These are phyloP conservation scores for Diplodia mutila DNA, from an alignment of 2,329 filamentous ascomycete genomes.

Conservation along the genomic window DNA sequence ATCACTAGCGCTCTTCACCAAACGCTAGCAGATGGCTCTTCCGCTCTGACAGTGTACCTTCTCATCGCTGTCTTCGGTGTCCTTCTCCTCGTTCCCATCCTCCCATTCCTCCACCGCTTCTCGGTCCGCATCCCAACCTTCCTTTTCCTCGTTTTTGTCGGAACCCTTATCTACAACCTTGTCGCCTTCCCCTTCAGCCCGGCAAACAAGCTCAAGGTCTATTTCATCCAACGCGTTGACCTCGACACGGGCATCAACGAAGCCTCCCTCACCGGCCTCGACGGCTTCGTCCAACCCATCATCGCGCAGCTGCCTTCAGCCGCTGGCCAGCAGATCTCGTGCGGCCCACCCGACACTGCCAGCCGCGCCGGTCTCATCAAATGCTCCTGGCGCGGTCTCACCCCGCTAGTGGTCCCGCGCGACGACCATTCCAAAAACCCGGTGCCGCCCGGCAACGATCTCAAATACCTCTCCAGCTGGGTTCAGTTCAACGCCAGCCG, in stretches of 20 bases:
- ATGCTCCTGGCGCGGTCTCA: constrained; percentile 73
- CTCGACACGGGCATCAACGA: constrained; percentile 70
- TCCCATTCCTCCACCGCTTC: constrained; percentile 85
- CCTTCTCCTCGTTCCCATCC: constrained; percentile 73
- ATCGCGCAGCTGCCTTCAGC: constrained; percentile 73
- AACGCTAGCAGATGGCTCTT: constrained; percentile 82
- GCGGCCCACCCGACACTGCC: constrained; percentile 44
- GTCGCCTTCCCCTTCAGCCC: constrained; percentile 85
- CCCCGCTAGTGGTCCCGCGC: constrained; percentile 64
- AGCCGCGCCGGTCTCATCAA: constrained; percentile 58
- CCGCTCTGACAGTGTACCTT: constrained; percentile 72
- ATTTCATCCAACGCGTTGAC: constrained; percentile 81
- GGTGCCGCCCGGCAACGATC: constrained; percentile 49
- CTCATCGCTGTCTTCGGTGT: constrained; percentile 69
- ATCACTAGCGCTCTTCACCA: constrained; percentile 74
- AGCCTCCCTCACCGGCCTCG: constrained; percentile 56
- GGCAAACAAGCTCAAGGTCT: constrained; percentile 79
- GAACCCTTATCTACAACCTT: constrained; percentile 83
- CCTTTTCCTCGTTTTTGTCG: constrained; percentile 71
- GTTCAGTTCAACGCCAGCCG: constrained; percentile 66
- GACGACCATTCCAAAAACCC: constrained; percentile 26
- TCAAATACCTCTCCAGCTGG: constrained; percentile 54
- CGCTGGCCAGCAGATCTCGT: constrained; percentile 58
- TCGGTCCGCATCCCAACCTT: constrained; percentile 81
- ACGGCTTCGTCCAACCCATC: constrained; percentile 54